A percentile compares a stretch with the other conserved stretches of the same genome.
Conservation (phyloP, 2,329 filamentous ascomycete genomes). For the Pseudopithomyces chartarum region DNA sequence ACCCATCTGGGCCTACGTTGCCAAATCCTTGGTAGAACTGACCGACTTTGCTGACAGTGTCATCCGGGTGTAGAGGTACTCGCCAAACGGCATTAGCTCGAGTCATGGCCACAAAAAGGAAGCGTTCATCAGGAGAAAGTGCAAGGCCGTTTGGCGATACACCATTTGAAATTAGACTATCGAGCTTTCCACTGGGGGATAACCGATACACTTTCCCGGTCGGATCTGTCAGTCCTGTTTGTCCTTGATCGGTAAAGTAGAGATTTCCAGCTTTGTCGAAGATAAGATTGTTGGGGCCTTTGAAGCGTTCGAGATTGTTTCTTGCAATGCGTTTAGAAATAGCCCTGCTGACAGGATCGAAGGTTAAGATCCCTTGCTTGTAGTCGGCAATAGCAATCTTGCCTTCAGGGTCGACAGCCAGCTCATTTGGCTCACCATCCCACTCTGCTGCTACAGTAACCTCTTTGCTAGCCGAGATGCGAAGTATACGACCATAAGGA, state of each 20-base stretch:
- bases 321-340: constrained; percentile 40
- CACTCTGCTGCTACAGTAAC: constrained; percentile 40
- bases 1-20: constrained; percentile 47
- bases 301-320: constrained; percentile 51
- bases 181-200: constrained; percentile 41
- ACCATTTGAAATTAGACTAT: constrained; percentile 46
- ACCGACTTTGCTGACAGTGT: constrained; percentile 46
- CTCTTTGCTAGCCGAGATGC: constrained; percentile 35
- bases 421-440: constrained; percentile 51
- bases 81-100: constrained; percentile 51
- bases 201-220: constrained; percentile 49
- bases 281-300: constrained; percentile 51
- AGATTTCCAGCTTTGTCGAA: constrained; percentile 45
- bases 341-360: constrained; percentile 35
- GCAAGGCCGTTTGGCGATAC: constrained; percentile 49
- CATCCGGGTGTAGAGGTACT: constrained; percentile 46
- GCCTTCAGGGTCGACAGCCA: constrained; percentile 42
- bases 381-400: constrained; percentile 48
- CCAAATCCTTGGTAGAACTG: constrained; percentile 51
- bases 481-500: constrained; percentile 48
- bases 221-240: constrained; percentile 51
- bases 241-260: constrained; percentile 54
- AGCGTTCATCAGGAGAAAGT: constrained; percentile 45
- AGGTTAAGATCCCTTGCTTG: constrained; percentile 49
- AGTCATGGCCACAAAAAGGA: constrained; percentile 49